Evolutionary conservation across 225 moss, liverwort and hornwort genomes (phyloP).

Genomic region (Physcomitrellopsis africana): DNA sequence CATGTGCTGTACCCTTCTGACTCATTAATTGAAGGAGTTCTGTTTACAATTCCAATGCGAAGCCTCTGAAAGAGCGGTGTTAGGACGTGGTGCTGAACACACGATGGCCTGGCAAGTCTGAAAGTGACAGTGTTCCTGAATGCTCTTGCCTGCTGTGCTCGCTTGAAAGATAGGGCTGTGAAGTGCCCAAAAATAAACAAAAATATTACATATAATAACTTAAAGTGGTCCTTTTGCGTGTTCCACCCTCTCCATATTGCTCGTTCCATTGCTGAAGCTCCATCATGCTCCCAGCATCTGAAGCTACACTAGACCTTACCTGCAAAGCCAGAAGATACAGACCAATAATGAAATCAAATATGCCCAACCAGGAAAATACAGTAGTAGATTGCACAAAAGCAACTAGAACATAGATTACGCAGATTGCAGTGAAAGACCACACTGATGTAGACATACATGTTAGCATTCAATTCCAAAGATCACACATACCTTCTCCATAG

Average conservation of each 20-base stretch:
- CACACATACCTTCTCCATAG: slow-evolving; percentile 83
- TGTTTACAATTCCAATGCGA: slow-evolving; percentile 20
- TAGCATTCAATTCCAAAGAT: neutral
- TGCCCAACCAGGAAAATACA: neutral
- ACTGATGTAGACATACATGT: neutral
- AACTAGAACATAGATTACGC: neutral
- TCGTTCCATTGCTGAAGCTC: slow-evolving; percentile 72
- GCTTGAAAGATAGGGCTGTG: slow-evolving; percentile 8
- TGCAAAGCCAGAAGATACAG: neutral
- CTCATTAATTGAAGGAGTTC: slow-evolving; percentile 14
- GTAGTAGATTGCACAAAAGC: neutral
- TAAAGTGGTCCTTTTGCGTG: slow-evolving; percentile 60
- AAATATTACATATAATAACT: slow-evolving; percentile 65
- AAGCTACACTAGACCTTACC: slow-evolving; percentile 63
- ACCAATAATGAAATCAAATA: neutral
- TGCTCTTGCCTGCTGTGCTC: slow-evolving; percentile 25
- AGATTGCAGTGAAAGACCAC: neutral
- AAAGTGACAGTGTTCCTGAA: slow-evolving; percentile 1
- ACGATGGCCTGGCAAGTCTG: slow-evolving; percentile 17
- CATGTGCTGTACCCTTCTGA: slow-evolving; percentile 21
- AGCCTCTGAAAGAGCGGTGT: slow-evolving; percentile 11
- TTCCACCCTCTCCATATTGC: slow-evolving; percentile 68
- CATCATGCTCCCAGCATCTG: slow-evolving; percentile 67
- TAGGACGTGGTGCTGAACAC: slow-evolving; percentile 12
- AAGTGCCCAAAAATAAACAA: slow-evolving; percentile 27